phyloP scores from a whole-genome alignment of 164 flowering plant species.

The Protea cynaroides region DNA sequence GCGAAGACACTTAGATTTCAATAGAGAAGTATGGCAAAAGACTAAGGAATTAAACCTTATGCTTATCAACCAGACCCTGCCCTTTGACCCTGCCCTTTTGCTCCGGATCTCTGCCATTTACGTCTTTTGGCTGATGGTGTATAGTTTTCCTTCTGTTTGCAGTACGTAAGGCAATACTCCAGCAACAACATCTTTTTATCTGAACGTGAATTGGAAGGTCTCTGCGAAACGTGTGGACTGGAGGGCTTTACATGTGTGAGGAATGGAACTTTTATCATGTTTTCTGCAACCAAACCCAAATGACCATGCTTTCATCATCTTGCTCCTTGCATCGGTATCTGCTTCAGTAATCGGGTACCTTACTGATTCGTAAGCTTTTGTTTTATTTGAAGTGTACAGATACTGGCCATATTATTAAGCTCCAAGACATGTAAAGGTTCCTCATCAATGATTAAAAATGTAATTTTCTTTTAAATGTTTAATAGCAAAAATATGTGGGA shows the following conservation, averaged over 20 bases:
- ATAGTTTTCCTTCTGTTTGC: conserved; percentile 13
- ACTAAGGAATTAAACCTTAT: no score
- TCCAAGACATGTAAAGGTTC: not conserved
- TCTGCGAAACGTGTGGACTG: conserved; percentile 70
- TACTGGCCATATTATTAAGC: not conserved
- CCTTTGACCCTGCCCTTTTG: not conserved
- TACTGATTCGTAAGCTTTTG: not conserved
- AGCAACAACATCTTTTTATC: conserved; percentile 52
- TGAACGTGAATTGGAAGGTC: conserved; percentile 71
- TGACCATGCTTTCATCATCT: conserved; percentile 12
- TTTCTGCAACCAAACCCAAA: conserved; percentile 67
- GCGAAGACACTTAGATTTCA: no score
- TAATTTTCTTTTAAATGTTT: no score
- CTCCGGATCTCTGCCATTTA: not conserved
- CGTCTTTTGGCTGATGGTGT: conserved; percentile 2
- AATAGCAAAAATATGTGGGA: no score
- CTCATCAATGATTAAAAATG: no score
- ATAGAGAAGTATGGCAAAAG: no score
- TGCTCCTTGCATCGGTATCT: not conserved
- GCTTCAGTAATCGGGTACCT: not conserved
- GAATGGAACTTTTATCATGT: conserved; percentile 63
- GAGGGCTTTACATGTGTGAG: conserved; percentile 49
- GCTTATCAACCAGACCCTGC: no score
- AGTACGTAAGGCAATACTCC: conserved; percentile 38
- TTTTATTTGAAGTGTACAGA: not conserved